Conservation (phyloP, 2,329 filamentous ascomycete genomes). For the Ophidiomyces ophidiicola region DNA sequence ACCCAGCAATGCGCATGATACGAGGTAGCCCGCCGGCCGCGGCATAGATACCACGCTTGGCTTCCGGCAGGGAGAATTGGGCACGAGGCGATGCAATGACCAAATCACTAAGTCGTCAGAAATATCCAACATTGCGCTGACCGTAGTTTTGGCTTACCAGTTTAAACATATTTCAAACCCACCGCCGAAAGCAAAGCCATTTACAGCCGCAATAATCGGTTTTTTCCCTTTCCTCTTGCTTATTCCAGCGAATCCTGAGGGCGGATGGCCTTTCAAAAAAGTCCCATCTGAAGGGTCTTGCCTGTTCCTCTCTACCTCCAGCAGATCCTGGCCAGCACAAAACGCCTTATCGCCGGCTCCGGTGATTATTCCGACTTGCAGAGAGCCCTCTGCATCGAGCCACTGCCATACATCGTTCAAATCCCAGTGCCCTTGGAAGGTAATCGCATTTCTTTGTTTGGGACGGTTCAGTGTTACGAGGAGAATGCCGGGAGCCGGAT, state of each 20-base stretch:
- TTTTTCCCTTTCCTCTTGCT: constrained; percentile 51
- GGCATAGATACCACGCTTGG: constrained; percentile 56
- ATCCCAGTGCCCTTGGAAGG: constrained; percentile 30
- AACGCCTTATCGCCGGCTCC: constrained; percentile 35
- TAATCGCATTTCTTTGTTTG: constrained; percentile 32
- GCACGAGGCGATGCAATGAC: constrained; percentile 49
- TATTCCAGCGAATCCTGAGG: constrained; percentile 44
- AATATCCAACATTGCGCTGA: not conserved
- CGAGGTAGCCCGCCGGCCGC: constrained; percentile 58
- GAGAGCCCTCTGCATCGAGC: constrained; percentile 31
- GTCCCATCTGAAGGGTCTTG: constrained; percentile 19
- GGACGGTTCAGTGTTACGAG: constrained; percentile 35
- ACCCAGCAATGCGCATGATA: constrained; percentile 53
- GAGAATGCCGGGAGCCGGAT: constrained; percentile 33
- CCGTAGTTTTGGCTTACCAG: constrained; percentile 41
- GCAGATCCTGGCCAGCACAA: constrained; percentile 35
- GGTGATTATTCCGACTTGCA: constrained; percentile 34
- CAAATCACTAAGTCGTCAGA: constrained; percentile 48
- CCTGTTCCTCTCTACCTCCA: constrained; percentile 30
- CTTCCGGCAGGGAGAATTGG: constrained; percentile 58
- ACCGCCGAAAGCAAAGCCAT: constrained; percentile 62
- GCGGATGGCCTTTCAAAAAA: constrained; percentile 29
- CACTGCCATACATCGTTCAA: constrained; percentile 30
- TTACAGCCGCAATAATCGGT: constrained; percentile 65
- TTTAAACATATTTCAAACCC: constrained; percentile 85